phyloP scores from a whole-genome alignment of 768 basidiomycete genomes.

The Mrakia frigida region DNA sequence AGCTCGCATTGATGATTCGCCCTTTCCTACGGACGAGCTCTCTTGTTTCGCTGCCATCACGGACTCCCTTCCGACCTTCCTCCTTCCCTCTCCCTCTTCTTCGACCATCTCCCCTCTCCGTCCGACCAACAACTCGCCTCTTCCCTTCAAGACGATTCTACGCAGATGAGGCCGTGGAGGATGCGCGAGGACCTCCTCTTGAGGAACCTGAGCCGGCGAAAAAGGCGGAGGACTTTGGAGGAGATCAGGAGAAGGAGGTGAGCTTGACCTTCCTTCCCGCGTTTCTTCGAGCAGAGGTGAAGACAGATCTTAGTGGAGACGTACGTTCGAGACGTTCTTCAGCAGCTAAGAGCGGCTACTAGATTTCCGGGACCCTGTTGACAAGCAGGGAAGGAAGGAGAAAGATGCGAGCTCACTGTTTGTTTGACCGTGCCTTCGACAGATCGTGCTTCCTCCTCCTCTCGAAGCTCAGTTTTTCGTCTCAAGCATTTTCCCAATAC shows the following conservation, averaged over 20 bases:
- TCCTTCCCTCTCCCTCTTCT: not conserved
- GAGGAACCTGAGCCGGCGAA: not conserved
- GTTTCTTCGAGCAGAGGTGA: no score
- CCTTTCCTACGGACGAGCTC: not conserved
- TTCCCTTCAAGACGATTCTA: not conserved
- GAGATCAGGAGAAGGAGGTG: not conserved
- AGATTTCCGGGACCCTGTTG: no score
- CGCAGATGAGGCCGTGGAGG: constrained; percentile 7
- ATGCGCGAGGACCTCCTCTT: not conserved
- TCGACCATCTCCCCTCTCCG: not conserved
- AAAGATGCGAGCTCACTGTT: not conserved
- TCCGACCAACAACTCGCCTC: not conserved
- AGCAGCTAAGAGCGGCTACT: no score
- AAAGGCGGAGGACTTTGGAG: constrained; percentile 1
- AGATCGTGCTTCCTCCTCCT: not conserved
- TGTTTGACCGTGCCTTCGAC: not conserved
- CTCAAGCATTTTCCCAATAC: constrained; percentile 26
- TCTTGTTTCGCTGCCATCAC: not conserved
- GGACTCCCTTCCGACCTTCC: not conserved
- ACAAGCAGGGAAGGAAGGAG: not conserved
- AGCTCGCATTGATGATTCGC: not conserved
- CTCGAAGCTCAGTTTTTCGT: constrained; percentile 28
- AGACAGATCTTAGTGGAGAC: no score
- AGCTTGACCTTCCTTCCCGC: not conserved
- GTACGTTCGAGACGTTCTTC: no score